These are phyloP conservation scores for Iberis pinnata DNA, from an alignment of 345 rosid genomes.

Conservation along the genomic window DNA sequence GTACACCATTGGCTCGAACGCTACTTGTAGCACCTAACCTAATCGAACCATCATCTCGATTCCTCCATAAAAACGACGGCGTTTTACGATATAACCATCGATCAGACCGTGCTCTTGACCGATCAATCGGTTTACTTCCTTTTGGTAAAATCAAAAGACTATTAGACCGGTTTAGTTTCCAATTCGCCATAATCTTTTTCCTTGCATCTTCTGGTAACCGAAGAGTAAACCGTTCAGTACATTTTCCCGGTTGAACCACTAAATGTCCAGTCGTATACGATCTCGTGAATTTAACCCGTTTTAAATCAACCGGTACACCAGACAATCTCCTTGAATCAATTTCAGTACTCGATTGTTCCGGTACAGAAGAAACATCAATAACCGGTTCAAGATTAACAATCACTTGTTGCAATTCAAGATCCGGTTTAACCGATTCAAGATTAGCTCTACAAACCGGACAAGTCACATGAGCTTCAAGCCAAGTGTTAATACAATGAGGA, in stretches of 20 bases:
- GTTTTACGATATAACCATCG: slow-evolving; percentile 10
- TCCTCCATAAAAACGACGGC: slow-evolving; percentile 32
- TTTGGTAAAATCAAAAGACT: slow-evolving; percentile 26
- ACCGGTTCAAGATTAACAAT: slow-evolving; percentile 12
- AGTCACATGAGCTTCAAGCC: slow-evolving; percentile 78
- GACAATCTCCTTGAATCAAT: slow-evolving; percentile 27
- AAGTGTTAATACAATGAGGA: slow-evolving; percentile 69
- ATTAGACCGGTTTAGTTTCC: slow-evolving; percentile 32
- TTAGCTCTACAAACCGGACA: slow-evolving; percentile 94
- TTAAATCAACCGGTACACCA: slow-evolving; percentile 28
- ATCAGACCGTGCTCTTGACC: slow-evolving; percentile 28
- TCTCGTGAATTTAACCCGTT: slow-evolving; percentile 26
- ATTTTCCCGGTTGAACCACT: slow-evolving; percentile 33
- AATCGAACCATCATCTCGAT: slow-evolving; percentile 11
- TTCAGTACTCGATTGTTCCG: slow-evolving; percentile 3
- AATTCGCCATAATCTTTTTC: slow-evolving; percentile 25
- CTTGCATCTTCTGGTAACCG: slow-evolving; percentile 37
- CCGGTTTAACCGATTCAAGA: slow-evolving; percentile 27
- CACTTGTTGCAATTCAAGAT: slow-evolving; percentile 13
- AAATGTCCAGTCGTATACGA: slow-evolving; percentile 34
- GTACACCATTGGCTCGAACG: slow-evolving; percentile 13
- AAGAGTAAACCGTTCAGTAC: slow-evolving; percentile 34
- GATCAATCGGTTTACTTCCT: slow-evolving; percentile 27
- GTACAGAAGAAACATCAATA: slow-evolving; percentile 11
- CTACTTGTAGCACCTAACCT: slow-evolving; percentile 26